Conservation (phyloP, 2,329 filamentous ascomycete genomes). For the Cordyceps sp. region DNA sequence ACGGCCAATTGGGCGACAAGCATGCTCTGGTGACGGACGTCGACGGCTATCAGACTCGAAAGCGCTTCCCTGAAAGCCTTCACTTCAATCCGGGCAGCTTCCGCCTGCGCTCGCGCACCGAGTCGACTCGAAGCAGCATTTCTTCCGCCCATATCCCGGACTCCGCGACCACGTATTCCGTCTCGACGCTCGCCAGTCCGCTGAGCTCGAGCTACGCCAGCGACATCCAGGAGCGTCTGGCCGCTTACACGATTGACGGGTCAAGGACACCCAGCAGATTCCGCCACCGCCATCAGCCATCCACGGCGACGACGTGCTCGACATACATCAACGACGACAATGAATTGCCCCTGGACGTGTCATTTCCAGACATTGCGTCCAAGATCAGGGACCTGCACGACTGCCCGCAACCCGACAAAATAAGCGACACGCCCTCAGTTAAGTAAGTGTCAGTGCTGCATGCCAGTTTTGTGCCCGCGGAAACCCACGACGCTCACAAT, state of each 20-base stretch:
- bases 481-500: neutral
- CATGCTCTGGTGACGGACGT: conserved; percentile 5
- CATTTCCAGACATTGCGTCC: conserved; percentile 7
- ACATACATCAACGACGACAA: conserved; percentile 21
- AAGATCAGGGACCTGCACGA: conserved; percentile 1
- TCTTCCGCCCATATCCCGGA: conserved; percentile 20
- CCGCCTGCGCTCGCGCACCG: conserved; percentile 18
- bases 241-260: conserved; percentile 8
- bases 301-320: conserved; percentile 19
- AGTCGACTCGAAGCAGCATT: conserved; percentile 20
- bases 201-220: conserved; percentile 18
- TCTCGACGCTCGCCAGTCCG: conserved; percentile 17
- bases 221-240: conserved; percentile 16
- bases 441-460: neutral
- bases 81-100: conserved; percentile 11
- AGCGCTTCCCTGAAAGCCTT: conserved; percentile 14
- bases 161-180: conserved; percentile 20
- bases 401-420: neutral
- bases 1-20: conserved; percentile 6
- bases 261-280: conserved; percentile 12
- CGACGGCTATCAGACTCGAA: conserved; percentile 5
- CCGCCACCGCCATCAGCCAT: conserved; percentile 16
- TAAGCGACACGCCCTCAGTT: neutral
- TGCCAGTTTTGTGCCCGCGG: neutral
- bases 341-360: conserved; percentile 10